These are phyloP conservation scores for Paecilomyces dactylethromorphus DNA, from an alignment of 2,329 filamentous ascomycete species.

Conservation along the genomic window DNA sequence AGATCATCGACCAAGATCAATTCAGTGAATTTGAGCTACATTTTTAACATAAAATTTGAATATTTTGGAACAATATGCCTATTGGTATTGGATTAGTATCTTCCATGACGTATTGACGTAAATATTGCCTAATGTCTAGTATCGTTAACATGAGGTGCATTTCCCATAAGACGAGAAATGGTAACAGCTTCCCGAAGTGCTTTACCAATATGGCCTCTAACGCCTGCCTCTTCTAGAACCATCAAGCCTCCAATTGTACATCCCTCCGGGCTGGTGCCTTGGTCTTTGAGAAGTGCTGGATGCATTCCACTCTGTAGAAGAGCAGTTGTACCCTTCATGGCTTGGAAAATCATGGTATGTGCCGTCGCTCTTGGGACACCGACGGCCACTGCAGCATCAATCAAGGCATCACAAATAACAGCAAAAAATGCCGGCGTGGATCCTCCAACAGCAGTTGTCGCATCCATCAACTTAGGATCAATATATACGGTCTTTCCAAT, in stretches of 20 bases:
- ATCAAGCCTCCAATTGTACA: slow-evolving; percentile 4
- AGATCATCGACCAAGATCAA: too few species aligned
- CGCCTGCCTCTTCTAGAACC: slow-evolving; percentile 1
- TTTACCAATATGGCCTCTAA: background rate
- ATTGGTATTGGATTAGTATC: too few species aligned
- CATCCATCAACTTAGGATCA: slow-evolving; percentile 1
- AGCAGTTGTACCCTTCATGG: slow-evolving; percentile 2
- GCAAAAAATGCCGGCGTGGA: slow-evolving; percentile 3
- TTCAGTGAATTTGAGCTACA: too few species aligned
- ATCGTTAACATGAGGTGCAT: slow-evolving; percentile 1
- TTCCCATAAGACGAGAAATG: slow-evolving; percentile 1
- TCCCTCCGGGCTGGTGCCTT: slow-evolving; percentile 2
- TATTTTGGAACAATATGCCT: too few species aligned
- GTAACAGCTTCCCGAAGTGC: slow-evolving; percentile 3
- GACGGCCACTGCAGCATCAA: slow-evolving; percentile 3
- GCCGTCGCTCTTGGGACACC: slow-evolving; percentile 1
- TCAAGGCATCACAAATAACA: slow-evolving; percentile 1
- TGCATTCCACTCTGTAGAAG: slow-evolving; percentile 2
- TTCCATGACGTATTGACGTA: background rate
- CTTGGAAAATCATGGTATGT: slow-evolving; percentile 3
- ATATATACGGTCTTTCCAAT: slow-evolving; percentile 1
- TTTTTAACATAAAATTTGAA: too few species aligned
- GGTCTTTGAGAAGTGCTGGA: slow-evolving; percentile 2
- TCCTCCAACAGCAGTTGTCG: slow-evolving; percentile 1
- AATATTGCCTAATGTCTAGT: background rate